Percentiles rank a stretch among this genome's conserved stretches.
Conservation (phyloP, 345 rosid species). For the Anacardium occidentale region DNA sequence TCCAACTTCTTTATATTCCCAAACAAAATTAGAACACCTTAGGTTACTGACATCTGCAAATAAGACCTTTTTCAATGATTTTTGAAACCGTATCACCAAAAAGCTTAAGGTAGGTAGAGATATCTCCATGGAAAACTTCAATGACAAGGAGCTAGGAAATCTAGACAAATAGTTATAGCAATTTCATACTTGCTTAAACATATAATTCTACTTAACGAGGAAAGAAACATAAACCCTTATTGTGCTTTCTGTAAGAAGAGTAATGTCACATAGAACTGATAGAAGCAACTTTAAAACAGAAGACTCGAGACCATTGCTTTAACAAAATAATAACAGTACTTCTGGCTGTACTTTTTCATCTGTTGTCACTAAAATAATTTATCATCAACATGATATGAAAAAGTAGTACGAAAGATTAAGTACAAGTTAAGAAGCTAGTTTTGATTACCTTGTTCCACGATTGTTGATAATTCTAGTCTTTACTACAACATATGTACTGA, state of each 20-base stretch:
- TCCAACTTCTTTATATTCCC: neutral
- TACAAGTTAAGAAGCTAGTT: neutral
- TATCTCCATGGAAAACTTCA: too few species aligned
- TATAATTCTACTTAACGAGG: too few species aligned
- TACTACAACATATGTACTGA: neutral
- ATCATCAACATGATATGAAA: neutral
- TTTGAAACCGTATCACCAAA: neutral
- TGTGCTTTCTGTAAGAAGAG: neutral
- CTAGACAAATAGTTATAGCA: too few species aligned
- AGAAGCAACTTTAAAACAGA: slow-evolving; percentile 1
- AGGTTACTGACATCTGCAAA: neutral
- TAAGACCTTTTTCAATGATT: neutral
- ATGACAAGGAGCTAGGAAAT: too few species aligned
- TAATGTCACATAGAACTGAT: neutral
- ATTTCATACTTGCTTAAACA: too few species aligned
- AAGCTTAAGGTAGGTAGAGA: neutral
- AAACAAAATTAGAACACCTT: neutral
- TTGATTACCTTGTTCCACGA: neutral
- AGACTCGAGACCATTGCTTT: neutral
- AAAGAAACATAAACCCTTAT: too few species aligned
- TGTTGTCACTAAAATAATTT: neutral
- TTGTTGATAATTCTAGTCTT: neutral
- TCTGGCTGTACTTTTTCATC: neutral
- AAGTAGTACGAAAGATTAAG: neutral
- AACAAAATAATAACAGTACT: neutral